These are phyloP conservation scores for Aspergillus brasiliensis DNA, from an alignment of 2,329 filamentous ascomycete genomes.

Conservation along the genomic window DNA sequence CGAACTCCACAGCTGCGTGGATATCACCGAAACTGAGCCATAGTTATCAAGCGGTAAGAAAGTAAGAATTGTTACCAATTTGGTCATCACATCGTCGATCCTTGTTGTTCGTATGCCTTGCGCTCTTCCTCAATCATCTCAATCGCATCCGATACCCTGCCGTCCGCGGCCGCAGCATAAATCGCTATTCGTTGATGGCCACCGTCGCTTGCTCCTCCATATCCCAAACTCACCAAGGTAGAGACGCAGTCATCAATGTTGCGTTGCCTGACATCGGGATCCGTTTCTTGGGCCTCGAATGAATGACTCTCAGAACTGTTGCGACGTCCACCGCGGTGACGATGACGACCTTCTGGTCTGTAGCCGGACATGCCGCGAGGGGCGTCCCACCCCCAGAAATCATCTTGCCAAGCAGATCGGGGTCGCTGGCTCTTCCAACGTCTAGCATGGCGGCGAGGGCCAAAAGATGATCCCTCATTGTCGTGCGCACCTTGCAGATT, in stretches of 20 bases:
- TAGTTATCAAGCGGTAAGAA: conserved; percentile 7
- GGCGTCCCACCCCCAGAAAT: background rate
- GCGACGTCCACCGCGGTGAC: background rate
- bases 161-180: conserved; percentile 49
- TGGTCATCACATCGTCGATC: conserved; percentile 13
- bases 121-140: conserved; percentile 55
- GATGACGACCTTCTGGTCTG: background rate
- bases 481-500: background rate
- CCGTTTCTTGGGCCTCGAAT: background rate
- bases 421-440: conserved; percentile 8
- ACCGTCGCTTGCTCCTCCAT: conserved; percentile 37
- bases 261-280: conserved; percentile 2
- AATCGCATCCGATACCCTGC: conserved; percentile 48
- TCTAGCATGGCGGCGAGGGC: background rate
- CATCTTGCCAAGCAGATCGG: conserved; percentile 4
- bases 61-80: background rate
- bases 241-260: conserved; percentile 42
- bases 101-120: conserved; percentile 41
- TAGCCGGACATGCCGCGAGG: background rate
- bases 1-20: background rate
- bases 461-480: background rate
- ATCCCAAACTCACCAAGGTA: conserved; percentile 45
- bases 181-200: conserved; percentile 43
- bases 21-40: background rate
- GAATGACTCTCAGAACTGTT: background rate